Conservation (phyloP, 2,329 filamentous ascomycete species). For the Sclerotinia nivalis region DNA sequence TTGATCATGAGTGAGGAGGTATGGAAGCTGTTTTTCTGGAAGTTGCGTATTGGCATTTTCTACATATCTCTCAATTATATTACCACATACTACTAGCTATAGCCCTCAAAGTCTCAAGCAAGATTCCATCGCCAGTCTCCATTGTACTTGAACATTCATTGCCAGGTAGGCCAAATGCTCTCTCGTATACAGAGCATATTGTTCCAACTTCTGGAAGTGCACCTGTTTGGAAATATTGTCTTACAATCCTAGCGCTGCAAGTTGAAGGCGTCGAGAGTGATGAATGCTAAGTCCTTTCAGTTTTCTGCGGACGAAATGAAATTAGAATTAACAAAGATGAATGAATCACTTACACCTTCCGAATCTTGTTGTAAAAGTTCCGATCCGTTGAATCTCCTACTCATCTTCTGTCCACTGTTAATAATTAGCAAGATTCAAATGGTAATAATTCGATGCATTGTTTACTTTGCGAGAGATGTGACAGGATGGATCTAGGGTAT, state of each 20-base stretch:
- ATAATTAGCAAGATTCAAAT: neutral
- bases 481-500: constrained; percentile 44
- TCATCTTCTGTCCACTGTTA: constrained; percentile 35
- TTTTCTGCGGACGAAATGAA: neutral
- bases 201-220: constrained; percentile 7
- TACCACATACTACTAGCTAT: neutral
- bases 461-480: constrained; percentile 38
- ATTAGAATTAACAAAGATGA: neutral
- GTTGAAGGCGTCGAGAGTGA: constrained; percentile 9
- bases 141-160: neutral
- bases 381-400: constrained; percentile 34
- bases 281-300: neutral
- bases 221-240: constrained; percentile 1
- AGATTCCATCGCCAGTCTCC: neutral
- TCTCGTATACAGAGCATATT: constrained; percentile 9
- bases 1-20: too few species aligned
- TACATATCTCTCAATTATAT: too few species aligned
- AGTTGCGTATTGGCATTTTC: too few species aligned
- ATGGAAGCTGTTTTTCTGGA: too few species aligned
- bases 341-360: neutral
- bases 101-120: neutral
- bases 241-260: constrained; percentile 4
- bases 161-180: neutral
- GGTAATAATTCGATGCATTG: neutral
- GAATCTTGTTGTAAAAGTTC: constrained; percentile 34